Conservation (phyloP, 129 eudicot genomes). For the Apium graveolens region DNA sequence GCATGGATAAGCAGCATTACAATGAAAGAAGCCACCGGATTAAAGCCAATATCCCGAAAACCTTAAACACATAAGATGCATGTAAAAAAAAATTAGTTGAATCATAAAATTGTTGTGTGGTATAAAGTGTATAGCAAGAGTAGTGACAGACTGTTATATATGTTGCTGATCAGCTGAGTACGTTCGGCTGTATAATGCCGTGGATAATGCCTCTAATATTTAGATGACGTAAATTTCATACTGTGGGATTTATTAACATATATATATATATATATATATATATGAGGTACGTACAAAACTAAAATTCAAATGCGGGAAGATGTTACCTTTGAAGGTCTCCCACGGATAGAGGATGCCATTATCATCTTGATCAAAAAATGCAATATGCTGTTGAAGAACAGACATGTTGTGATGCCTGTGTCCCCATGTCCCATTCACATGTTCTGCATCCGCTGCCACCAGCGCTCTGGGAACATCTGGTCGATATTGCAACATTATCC, state of each 20-base stretch:
- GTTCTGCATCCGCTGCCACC: conserved; percentile 41
- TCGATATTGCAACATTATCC: neutral
- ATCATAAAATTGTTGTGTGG: neutral
- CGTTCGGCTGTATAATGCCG: neutral
- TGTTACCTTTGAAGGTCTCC: conserved; percentile 45
- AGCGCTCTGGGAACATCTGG: conserved; percentile 47
- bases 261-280: no score
- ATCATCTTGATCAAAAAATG: conserved; percentile 49
- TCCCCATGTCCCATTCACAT: conserved; percentile 45
- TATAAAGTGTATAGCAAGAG: no score
- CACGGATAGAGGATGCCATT: conserved; percentile 48
- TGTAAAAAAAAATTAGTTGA: neutral
- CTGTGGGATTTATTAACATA: neutral
- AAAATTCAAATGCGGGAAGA: neutral
- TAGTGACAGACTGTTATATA: no score
- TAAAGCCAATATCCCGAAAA: conserved; percentile 47
- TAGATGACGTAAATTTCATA: neutral
- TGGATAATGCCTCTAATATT: neutral
- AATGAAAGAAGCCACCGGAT: conserved; percentile 30
- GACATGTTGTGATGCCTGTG: conserved; percentile 45
- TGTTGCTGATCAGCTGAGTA: neutral
- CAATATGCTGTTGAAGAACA: conserved; percentile 48
- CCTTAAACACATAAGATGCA: conserved; percentile 19
- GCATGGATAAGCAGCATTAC: conserved; percentile 31
- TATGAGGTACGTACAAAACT: neutral